Evolutionary conservation across 2,329 filamentous ascomycete species (phyloP).

Genomic region (Alternaria sp.): DNA sequence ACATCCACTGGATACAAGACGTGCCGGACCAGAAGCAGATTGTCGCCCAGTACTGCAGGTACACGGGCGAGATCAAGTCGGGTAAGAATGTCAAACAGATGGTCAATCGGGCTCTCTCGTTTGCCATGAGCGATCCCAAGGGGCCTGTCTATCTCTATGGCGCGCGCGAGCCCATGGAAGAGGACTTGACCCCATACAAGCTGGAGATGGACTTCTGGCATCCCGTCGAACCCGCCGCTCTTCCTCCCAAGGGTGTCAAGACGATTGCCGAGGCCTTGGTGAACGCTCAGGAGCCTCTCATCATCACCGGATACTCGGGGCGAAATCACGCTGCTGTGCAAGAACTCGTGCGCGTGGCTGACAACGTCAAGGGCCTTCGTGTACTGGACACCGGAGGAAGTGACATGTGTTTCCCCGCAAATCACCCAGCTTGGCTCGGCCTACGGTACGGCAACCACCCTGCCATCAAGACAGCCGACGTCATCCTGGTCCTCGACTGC

Average conservation of each 20-base stretch:
- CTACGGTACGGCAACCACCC: constrained; percentile 77
- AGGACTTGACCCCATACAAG: constrained; percentile 68
- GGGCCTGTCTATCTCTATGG: constrained; percentile 82
- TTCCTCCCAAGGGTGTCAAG: constrained; percentile 61
- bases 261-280: constrained; percentile 69
- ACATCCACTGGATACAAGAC: constrained; percentile 87
- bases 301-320: constrained; percentile 75
- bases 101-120: constrained; percentile 83
- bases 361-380: constrained; percentile 70
- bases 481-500: constrained; percentile 84
- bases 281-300: constrained; percentile 68
- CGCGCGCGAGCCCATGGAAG: constrained; percentile 80
- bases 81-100: constrained; percentile 88
- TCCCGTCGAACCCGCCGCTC: constrained; percentile 70
- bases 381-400: constrained; percentile 79
- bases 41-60: constrained; percentile 83
- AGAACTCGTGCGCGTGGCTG: constrained; percentile 70
- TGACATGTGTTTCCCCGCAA: constrained; percentile 75
- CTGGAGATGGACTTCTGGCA: constrained; percentile 75
- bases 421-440: constrained; percentile 65
- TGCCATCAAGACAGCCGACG: constrained; percentile 75
- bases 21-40: constrained; percentile 83
- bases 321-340: constrained; percentile 68
- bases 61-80: constrained; percentile 80
- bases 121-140: constrained; percentile 76